Base-by-base conservation (phyloP, 2,329 filamentous ascomycete genomes). In the Monilinia laxa region DNA sequence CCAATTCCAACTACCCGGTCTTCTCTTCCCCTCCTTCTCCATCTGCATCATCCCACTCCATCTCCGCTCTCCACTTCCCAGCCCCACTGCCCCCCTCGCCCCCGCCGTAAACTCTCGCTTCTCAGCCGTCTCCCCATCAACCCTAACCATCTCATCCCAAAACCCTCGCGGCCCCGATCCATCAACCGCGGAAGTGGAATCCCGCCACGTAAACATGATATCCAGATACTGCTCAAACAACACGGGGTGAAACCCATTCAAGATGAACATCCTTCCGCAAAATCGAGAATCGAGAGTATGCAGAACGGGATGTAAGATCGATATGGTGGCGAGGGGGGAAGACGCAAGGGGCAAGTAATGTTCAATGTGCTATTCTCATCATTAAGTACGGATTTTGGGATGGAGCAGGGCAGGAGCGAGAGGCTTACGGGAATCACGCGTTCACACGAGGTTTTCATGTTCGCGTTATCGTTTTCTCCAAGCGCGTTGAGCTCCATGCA, bases 291-390 rank as follows among this genome's bases (percentile, higher is more conserved):
- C 28, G 16, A 58, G 12, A 16, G 65, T 31, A 52, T 67, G 54
- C 57, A 91, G 75, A 89, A 85, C 53, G 93, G 80, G 18, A 92
- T 85, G 2, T 90, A 91, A 82, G 88, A 91, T 66, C 3, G 64
- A 66, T 31, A 54, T 64, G 7, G 87, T 79, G 4, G 89, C 84
- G 2, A 93, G 89, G 69, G 91, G 90, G 73, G 92, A 90, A 4
- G 87, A 88, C 2, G 54, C n/a, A 23, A 65, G 63, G 11, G 63
- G 54, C 6, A 65, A 20, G 73, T 92, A 94, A 76, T 94, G 91
- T 77, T 94, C 91, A 45, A 93, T 87, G 71, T 92, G 83, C 16
- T 84, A 81, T 62, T 93, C 86, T 2, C 14, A 45, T 20, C 6
- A 25, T 62, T 47, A 31, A 31, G 4, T 25, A 42, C n/a, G 18